phyloP scores from a whole-genome alignment of 2,329 filamentous ascomycete species.

The Neofusicoccum umdonicola region DNA sequence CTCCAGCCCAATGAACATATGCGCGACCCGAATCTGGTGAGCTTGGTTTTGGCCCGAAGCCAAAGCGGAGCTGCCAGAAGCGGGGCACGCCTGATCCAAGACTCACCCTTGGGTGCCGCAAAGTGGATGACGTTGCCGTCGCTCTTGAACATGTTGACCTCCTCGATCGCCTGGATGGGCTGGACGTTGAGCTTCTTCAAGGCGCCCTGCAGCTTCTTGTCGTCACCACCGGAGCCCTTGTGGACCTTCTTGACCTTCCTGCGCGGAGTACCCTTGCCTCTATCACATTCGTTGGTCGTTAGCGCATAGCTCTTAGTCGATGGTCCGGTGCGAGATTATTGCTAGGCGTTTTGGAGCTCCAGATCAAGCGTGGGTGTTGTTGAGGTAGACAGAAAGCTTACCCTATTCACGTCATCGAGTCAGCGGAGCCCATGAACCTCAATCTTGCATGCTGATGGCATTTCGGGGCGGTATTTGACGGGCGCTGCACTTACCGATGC shows the following conservation, averaged over 20 bases:
- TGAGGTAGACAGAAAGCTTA: conserved; percentile 17
- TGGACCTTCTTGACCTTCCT: conserved; percentile 98
- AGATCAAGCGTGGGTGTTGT: conserved; percentile 13
- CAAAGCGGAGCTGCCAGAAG: background rate
- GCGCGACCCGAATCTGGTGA: background rate
- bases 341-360: background rate
- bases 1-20: background rate
- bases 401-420: conserved; percentile 19
- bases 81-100: background rate
- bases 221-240: conserved; percentile 87
- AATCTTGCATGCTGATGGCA: background rate
- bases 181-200: conserved; percentile 99
- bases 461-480: background rate
- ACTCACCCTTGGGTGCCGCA: conserved; percentile 89
- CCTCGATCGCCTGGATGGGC: conserved; percentile 98
- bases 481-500: conserved; percentile 39
- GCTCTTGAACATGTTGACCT: conserved; percentile 99
- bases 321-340: background rate
- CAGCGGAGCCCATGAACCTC: conserved; percentile 12
- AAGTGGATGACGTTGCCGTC: conserved; percentile 99
- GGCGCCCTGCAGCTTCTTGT: conserved; percentile 98
- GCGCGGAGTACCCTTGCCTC: conserved; percentile 97
- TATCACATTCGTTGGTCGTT: conserved; percentile 31
- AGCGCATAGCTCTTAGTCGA: background rate
- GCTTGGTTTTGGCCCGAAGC: background rate